A percentile compares a stretch with the other conserved stretches of the same genome.
phyloP scores from a whole-genome alignment of 768 basidiomycete species.

The Tylopilus balloui region DNA sequence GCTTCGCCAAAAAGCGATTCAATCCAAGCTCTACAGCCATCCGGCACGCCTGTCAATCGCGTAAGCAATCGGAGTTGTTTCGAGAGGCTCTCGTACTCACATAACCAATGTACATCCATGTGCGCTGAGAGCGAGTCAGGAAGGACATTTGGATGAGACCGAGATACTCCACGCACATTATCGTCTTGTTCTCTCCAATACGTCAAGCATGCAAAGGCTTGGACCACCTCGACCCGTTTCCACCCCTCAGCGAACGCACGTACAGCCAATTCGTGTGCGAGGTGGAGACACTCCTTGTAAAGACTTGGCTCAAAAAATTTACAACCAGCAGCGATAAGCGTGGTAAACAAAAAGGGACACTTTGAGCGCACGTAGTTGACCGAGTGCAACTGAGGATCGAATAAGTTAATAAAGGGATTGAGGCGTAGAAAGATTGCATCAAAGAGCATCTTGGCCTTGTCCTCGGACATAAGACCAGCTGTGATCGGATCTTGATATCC shows the following conservation, averaged over 20 bases:
- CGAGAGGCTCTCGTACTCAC: conserved; percentile 38
- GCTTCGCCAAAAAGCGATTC: conserved; percentile 59
- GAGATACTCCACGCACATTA: conserved; percentile 44
- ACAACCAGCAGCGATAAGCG: conserved; percentile 77
- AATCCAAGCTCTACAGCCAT: conserved; percentile 84
- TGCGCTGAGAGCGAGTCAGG: conserved; percentile 46
- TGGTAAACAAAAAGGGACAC: conserved; percentile 81
- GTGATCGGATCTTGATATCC: conserved; percentile 64
- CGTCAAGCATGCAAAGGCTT: conserved; percentile 83
- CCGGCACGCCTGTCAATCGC: conserved; percentile 59
- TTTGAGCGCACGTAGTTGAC: conserved; percentile 71
- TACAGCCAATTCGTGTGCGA: conserved; percentile 71
- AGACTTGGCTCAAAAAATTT: conserved; percentile 75
- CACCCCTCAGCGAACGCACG: conserved; percentile 74
- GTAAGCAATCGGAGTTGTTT: conserved; percentile 3
- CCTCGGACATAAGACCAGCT: conserved; percentile 64
- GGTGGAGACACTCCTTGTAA: conserved; percentile 63
- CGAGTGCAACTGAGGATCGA: conserved; percentile 84
- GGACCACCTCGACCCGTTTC: conserved; percentile 82
- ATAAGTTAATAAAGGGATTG: conserved; percentile 86
- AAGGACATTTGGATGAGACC: neutral
- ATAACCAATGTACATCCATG: conserved; percentile 86
- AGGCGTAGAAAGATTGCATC: conserved; percentile 77
- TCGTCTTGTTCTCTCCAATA: conserved; percentile 91
- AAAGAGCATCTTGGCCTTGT: conserved; percentile 67